Evolutionary conservation across 2,329 filamentous ascomycete species (phyloP), one percentile per base, ranked within the genome.

Genomic region (Fusarium mundagurra): DNA sequence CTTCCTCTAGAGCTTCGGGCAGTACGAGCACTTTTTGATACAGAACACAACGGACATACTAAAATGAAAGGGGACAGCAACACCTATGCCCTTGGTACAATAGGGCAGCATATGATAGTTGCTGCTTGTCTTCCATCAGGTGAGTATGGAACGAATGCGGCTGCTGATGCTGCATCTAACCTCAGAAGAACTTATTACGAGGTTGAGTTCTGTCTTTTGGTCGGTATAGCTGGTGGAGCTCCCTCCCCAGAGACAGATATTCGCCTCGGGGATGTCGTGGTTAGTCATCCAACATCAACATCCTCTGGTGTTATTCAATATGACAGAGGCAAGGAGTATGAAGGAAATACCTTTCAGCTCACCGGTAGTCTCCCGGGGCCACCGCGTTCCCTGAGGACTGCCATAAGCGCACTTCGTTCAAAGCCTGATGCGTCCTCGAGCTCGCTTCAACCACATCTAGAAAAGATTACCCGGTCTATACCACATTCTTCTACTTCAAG

Each of bases 401-500:
- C 44, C 0, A 45, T 27, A 29, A 47, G 44, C 1, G 18, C 24
- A 5, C 44, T 47, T 14, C 0, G 24, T 7, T 47, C 44, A 29
- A 29, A 47, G 0, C 44, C 24, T 2, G 24, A 47, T 5, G 0
- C 1, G 3, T 45, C 24, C 6, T 47, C 44, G 0, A 47, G 0
- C 2, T 47, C 44, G 0, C 24, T 47, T 8, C 16, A 8, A 1
- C n/a, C n/a, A 44, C 0, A 12, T 24, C 8, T 47, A 4, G 24
- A 47, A 16, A 8, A 1, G 0, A 47, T 47, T 10, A 5, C 1
- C 0, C 24, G 18, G 20, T 47, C 8, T 10, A 47, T 47, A 47
- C 13, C 44, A 20, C 0, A 3, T 22, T 29, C 24, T 1, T 3
- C 44, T 14, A 16, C 6, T 0, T 22, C 24, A 8, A 6, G 10